A percentile compares a stretch with the other conserved stretches of the same genome.
phyloP scores from a whole-genome alignment of 352 stramenopile species.

The Pelagophyceae sp. region DNA sequence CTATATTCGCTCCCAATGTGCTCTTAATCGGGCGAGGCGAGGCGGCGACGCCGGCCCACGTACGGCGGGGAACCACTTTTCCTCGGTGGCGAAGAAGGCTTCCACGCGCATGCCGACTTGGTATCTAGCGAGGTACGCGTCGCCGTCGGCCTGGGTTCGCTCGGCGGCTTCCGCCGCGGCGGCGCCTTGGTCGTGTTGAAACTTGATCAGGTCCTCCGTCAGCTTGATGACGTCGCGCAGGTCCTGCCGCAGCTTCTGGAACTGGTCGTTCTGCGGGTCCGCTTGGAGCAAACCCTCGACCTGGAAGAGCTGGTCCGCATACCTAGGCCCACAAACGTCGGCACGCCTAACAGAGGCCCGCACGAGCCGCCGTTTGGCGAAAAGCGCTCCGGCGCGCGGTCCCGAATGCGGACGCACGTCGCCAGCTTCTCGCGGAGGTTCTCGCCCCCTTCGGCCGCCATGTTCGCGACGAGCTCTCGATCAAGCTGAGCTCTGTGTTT shows the following conservation, averaged over 20 bases:
- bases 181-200: background rate
- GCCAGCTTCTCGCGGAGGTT: no score
- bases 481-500: no score
- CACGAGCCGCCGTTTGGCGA: no score
- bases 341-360: no score
- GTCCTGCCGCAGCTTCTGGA: slow-evolving; percentile 4
- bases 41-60: background rate
- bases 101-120: slow-evolving; percentile 16
- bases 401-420: no score
- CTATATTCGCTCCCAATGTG: no score
- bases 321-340: no score
- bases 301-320: slow-evolving; percentile 12
- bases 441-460: no score
- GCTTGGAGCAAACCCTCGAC: background rate
- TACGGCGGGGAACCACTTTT: slow-evolving; percentile 9
- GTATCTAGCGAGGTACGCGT: background rate
- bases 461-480: no score
- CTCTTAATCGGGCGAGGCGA: no score
- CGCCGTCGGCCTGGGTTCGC: background rate
- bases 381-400: no score
- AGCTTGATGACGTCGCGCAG: slow-evolving; percentile 13
- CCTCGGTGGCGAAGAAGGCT: background rate
- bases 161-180: background rate
- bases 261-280: slow-evolving; percentile 15
- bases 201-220: slow-evolving; percentile 19